These are phyloP conservation scores for Coniochaeta ligniaria DNA, from an alignment of 2,329 filamentous ascomycete species.

Conservation along the genomic window DNA sequence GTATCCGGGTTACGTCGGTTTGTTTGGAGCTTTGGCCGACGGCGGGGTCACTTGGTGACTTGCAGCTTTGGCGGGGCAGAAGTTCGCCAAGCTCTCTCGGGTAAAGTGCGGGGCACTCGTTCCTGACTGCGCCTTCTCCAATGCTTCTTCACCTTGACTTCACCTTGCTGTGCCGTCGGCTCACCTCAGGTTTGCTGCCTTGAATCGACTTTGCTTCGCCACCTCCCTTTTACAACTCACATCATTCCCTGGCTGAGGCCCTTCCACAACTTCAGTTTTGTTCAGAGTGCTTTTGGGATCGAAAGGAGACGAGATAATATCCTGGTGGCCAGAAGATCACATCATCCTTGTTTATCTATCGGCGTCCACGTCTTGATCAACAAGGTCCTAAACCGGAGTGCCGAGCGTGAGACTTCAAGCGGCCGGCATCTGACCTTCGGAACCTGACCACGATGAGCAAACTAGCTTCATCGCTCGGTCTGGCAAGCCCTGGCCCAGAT, in stretches of 20 bases:
- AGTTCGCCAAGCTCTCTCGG: neutral
- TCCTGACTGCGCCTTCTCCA: neutral
- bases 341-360: neutral
- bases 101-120: neutral
- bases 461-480: constrained; percentile 9
- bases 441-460: constrained; percentile 15
- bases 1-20: neutral
- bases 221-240: neutral
- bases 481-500: neutral
- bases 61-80: neutral
- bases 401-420: no score
- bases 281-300: no score
- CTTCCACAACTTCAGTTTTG: no score
- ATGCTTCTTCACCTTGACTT: constrained; percentile 3
- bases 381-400: neutral
- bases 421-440: no score
- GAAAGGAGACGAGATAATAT: neutral
- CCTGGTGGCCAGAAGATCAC: neutral
- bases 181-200: neutral
- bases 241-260: neutral
- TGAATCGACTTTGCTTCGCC: neutral
- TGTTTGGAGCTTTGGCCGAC: neutral
- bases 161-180: neutral
- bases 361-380: neutral
- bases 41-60: neutral